phyloP scores from a whole-genome alignment of 345 rosid genomes.

The Carallia pectinifolia region DNA sequence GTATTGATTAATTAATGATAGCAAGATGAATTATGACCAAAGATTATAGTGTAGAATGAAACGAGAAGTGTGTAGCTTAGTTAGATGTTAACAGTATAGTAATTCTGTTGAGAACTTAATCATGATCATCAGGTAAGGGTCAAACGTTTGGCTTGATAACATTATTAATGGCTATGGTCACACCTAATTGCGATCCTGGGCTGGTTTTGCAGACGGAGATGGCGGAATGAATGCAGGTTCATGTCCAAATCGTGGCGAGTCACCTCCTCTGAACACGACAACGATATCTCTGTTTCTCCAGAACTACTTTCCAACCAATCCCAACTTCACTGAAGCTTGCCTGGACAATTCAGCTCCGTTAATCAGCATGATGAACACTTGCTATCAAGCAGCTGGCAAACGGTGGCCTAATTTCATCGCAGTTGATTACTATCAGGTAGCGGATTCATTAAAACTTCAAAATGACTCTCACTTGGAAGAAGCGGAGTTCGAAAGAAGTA shows the following conservation, averaged over 20 bases:
- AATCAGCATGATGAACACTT: slow-evolving; percentile 60
- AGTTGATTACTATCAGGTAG: slow-evolving; percentile 88
- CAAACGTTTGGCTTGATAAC: too few species aligned
- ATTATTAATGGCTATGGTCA: too few species aligned
- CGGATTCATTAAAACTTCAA: not conserved
- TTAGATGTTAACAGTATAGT: too few species aligned
- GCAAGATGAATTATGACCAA: not conserved
- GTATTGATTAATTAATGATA: not conserved
- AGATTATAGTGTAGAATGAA: too few species aligned
- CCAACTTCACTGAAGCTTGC: slow-evolving; percentile 58
- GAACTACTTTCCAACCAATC: slow-evolving; percentile 70
- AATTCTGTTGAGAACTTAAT: too few species aligned
- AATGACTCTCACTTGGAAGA: too few species aligned
- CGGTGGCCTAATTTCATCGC: slow-evolving; percentile 99
- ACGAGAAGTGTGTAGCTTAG: too few species aligned
- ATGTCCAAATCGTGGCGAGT: slow-evolving; percentile 68
- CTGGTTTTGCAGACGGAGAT: slow-evolving; percentile 68
- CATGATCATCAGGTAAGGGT: too few species aligned
- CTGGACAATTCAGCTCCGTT: slow-evolving; percentile 76
- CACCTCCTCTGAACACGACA: slow-evolving; percentile 58
- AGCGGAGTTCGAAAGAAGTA: not conserved
- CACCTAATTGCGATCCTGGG: not conserved
- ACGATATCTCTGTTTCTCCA: slow-evolving; percentile 60
- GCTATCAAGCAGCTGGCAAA: slow-evolving; percentile 67
- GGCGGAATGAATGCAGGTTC: slow-evolving; percentile 67